A percentile compares a stretch with the other conserved stretches of the same genome.
Evolutionary conservation across 176 grass and related monocot genomes (phyloP).

Genomic region (Carex parvula): DNA sequence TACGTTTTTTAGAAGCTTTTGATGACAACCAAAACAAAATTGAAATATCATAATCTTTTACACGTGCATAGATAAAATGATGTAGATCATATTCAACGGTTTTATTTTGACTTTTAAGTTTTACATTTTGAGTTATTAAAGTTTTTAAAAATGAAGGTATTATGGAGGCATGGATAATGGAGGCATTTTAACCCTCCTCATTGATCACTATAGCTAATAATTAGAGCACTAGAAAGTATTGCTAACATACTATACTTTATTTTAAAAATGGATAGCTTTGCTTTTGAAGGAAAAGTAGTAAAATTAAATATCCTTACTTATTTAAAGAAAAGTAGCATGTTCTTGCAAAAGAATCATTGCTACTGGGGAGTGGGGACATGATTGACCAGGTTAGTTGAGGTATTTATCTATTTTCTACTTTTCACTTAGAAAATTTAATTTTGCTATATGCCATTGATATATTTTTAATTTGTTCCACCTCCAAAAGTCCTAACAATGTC

Average conservation of each 20-base stretch:
- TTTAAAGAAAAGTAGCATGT: slow-evolving; percentile 1
- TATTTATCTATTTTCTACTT: background rate
- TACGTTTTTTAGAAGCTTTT: too few species aligned
- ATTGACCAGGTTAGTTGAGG: background rate
- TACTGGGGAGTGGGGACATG: background rate
- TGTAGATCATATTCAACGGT: too few species aligned
- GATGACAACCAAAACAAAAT: too few species aligned
- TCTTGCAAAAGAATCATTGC: slow-evolving; percentile 9
- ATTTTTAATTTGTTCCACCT: background rate
- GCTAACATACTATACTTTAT: background rate
- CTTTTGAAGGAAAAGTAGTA: slow-evolving; percentile 12
- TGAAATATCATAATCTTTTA: too few species aligned
- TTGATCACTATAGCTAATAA: background rate
- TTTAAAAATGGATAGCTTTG: background rate
- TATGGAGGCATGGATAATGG: too few species aligned
- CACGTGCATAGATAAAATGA: too few species aligned
- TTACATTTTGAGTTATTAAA: too few species aligned
- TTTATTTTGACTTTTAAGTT: too few species aligned
- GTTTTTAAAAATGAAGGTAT: too few species aligned
- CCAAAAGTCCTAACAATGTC: background rate
- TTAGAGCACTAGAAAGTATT: background rate
- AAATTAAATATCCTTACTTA: background rate
- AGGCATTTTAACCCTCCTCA: too few species aligned
- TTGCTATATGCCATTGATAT: background rate
- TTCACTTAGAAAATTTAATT: background rate